phyloP scores from a whole-genome alignment of 2,329 filamentous ascomycete species.

The Conoideocrella luteorostrata region DNA sequence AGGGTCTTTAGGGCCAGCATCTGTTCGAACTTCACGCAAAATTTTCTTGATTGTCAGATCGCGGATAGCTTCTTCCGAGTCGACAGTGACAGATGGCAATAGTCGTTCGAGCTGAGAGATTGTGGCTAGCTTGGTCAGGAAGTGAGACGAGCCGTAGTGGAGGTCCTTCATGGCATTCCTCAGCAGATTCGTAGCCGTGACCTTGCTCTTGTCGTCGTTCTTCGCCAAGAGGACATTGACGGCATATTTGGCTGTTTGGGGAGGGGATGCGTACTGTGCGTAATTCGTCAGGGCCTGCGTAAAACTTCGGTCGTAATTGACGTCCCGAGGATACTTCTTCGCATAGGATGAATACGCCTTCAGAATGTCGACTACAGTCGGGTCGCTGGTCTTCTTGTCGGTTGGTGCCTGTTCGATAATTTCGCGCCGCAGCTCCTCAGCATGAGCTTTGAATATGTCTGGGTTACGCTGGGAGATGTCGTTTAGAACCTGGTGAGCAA shows the following conservation, averaged over 20 bases:
- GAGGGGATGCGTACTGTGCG: conserved; percentile 72
- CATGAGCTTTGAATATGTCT: conserved; percentile 85
- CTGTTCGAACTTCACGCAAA: conserved; percentile 61
- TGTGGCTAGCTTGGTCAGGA: conserved; percentile 66
- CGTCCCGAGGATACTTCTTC: conserved; percentile 74
- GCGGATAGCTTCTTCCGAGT: conserved; percentile 69
- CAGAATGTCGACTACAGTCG: conserved; percentile 76
- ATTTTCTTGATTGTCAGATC: conserved; percentile 71
- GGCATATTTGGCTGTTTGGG: conserved; percentile 85
- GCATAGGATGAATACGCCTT: conserved; percentile 93
- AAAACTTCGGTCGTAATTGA: conserved; percentile 76
- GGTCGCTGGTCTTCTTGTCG: conserved; percentile 59
- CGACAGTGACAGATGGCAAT: conserved; percentile 64
- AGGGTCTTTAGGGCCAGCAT: conserved; percentile 49
- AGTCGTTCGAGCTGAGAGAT: conserved; percentile 72
- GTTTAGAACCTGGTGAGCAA: conserved; percentile 83
- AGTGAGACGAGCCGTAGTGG: conserved; percentile 65
- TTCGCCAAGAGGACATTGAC: conserved; percentile 82
- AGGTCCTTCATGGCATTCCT: conserved; percentile 69
- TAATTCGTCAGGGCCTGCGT: conserved; percentile 75
- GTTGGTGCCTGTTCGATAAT: conserved; percentile 75
- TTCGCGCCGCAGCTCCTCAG: conserved; percentile 83
- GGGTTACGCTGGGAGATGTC: conserved; percentile 88
- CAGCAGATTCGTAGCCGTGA: conserved; percentile 78
- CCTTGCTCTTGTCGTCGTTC: conserved; percentile 64